Conservation (phyloP, 2,329 filamentous ascomycete genomes). For the Phyllosticta paracitricarpa region DNA sequence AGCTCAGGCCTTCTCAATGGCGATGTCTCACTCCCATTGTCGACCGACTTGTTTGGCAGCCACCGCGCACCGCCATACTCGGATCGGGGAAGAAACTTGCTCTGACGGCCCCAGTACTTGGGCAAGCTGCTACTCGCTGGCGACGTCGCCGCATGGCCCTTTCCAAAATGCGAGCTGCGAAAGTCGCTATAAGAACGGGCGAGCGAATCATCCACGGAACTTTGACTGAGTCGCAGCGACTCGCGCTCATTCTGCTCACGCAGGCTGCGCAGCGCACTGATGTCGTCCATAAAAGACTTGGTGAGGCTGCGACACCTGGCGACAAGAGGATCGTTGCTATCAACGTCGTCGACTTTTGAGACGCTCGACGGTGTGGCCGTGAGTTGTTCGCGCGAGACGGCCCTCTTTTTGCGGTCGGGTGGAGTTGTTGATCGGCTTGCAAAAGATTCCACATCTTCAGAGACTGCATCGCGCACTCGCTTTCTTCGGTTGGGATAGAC, state of each 20-base stretch:
- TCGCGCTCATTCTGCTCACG: neutral
- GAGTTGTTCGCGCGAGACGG: neutral
- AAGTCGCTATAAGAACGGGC: constrained; percentile 6
- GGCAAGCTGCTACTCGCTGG: neutral
- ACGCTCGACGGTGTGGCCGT: constrained; percentile 6
- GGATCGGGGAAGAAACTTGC: constrained; percentile 9
- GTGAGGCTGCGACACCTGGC: constrained; percentile 22
- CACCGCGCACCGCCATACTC: constrained; percentile 11
- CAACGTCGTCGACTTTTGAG: constrained; percentile 14
- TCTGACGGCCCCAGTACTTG: constrained; percentile 8
- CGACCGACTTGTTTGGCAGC: neutral
- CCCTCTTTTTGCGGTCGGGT: constrained; percentile 6
- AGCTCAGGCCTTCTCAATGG: neutral
- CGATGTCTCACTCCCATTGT: neutral
- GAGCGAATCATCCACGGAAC: neutral
- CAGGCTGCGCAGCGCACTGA: constrained; percentile 1
- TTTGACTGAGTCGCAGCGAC: neutral
- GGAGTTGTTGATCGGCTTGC: neutral
- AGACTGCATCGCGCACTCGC: constrained; percentile 14
- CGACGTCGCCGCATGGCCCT: neutral
- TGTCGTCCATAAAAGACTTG: constrained; percentile 17
- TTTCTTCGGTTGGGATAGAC: constrained; percentile 17
- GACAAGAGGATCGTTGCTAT: constrained; percentile 25
- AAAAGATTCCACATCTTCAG: constrained; percentile 7
- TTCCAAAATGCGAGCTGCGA: constrained; percentile 1